A percentile compares a stretch with the other conserved stretches of the same genome.
These are phyloP conservation scores for Microcyclosporella mali DNA, from an alignment of 2,329 filamentous ascomycete genomes.

Conservation along the genomic window DNA sequence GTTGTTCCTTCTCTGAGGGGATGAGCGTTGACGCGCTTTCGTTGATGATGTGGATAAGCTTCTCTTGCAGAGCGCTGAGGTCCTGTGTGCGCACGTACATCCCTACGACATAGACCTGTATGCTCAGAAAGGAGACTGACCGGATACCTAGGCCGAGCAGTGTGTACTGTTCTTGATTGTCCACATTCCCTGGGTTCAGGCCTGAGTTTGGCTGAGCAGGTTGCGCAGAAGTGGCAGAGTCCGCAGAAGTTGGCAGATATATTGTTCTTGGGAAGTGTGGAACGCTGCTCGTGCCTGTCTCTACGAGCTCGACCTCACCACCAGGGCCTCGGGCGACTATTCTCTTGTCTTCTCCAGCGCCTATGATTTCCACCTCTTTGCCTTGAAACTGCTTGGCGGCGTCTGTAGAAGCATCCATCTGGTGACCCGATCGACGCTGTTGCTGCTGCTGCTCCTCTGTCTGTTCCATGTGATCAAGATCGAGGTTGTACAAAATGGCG, in stretches of 20 bases:
- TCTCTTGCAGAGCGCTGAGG: constrained; percentile 70
- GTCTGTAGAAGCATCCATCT: constrained; percentile 31
- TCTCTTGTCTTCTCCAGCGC: constrained; percentile 53
- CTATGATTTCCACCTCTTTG: constrained; percentile 53
- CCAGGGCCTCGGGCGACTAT: constrained; percentile 40
- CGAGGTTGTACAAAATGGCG: constrained; percentile 28
- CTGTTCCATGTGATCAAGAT: constrained; percentile 30
- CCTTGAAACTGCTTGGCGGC: constrained; percentile 42
- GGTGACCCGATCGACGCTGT: constrained; percentile 13
- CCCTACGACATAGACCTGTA: constrained; percentile 92
- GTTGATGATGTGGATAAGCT: constrained; percentile 69
- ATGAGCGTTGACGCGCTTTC: constrained; percentile 76
- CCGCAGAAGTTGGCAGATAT: constrained; percentile 48
- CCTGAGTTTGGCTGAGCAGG: constrained; percentile 25
- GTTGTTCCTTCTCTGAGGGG: constrained; percentile 67
- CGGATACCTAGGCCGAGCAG: constrained; percentile 82
- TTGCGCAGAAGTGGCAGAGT: constrained; percentile 21
- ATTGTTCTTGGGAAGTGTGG: constrained; percentile 72
- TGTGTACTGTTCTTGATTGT: constrained; percentile 64
- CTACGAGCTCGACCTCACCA: constrained; percentile 65
- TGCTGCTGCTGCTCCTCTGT: constrained; percentile 19
- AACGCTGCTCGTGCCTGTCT: constrained; percentile 75
- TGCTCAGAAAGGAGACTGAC: constrained; percentile 79
- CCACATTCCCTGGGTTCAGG: constrained; percentile 28
- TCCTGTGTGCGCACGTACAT: constrained; percentile 83